Evolutionary conservation across 495 filamentous ascomycete species (phyloP).

Genomic region (Pyrenula aspistea): DNA sequence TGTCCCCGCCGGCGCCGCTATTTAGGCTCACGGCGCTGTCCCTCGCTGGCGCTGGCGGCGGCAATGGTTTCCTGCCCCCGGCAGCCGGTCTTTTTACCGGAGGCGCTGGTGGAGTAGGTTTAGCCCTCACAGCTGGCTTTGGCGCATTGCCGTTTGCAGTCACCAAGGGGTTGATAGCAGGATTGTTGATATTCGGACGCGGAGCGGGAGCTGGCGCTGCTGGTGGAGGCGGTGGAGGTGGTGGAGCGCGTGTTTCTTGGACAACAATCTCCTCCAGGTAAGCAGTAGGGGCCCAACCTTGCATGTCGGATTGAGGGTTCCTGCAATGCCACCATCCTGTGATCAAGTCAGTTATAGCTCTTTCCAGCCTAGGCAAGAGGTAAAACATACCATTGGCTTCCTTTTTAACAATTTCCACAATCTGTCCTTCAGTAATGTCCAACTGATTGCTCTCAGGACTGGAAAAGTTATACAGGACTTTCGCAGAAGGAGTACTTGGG

Average conservation of each 20-base stretch:
- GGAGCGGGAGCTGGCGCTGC: slow-evolving; percentile 34
- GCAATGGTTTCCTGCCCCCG: slow-evolving; percentile 52
- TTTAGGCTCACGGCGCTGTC: slow-evolving; percentile 65
- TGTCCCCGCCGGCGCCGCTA: slow-evolving; percentile 46
- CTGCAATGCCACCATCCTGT: slow-evolving; percentile 92
- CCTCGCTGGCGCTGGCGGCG: slow-evolving; percentile 43
- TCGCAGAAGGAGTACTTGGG: slow-evolving; percentile 61
- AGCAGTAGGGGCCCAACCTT: slow-evolving; percentile 88
- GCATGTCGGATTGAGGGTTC: slow-evolving; percentile 42
- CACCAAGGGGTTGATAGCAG: slow-evolving; percentile 24
- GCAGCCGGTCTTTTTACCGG: slow-evolving; percentile 74
- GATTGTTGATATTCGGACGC: slow-evolving; percentile 30
- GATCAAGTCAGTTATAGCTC: slow-evolving; percentile 12
- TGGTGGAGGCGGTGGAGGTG: slow-evolving; percentile 45
- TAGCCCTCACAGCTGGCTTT: slow-evolving; percentile 45
- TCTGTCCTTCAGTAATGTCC: slow-evolving; percentile 59
- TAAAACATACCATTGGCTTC: slow-evolving; percentile 70
- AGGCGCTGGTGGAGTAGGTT: slow-evolving; percentile 69
- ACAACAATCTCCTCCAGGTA: slow-evolving; percentile 66
- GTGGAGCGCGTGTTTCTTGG: slow-evolving; percentile 40
- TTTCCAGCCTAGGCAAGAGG: slow-evolving; percentile 2
- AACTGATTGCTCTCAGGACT: slow-evolving; percentile 73
- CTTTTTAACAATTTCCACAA: slow-evolving; percentile 78
- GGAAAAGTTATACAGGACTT: slow-evolving; percentile 79
- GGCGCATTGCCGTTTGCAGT: slow-evolving; percentile 34